Percentiles rank a stretch among this genome's conserved stretches.
These are phyloP conservation scores for Serendipita indica DNA, from an alignment of 768 basidiomycete genomes.

Conservation along the genomic window DNA sequence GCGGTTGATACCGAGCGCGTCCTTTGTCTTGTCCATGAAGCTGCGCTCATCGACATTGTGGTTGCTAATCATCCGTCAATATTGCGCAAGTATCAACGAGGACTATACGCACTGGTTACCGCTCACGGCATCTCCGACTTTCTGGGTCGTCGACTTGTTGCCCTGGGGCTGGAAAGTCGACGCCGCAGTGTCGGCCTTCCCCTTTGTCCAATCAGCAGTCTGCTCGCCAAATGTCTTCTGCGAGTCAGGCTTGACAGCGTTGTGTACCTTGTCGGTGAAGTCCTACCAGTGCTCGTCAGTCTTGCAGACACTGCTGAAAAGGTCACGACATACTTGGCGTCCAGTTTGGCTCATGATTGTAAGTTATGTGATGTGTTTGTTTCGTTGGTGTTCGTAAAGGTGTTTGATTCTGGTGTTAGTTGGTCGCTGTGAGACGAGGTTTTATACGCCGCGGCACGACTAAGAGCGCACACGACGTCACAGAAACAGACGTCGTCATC, in stretches of 20 bases:
- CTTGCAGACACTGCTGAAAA: neutral
- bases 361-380: neutral
- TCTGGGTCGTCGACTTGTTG: slow-evolving; percentile 38
- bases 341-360: neutral
- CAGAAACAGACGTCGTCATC: too few species aligned
- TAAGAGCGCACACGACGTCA: neutral
- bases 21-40: slow-evolving; percentile 37
- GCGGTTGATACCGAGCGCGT: slow-evolving; percentile 27
- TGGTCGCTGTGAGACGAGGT: neutral
- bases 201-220: slow-evolving; percentile 44
- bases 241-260: slow-evolving; percentile 16
- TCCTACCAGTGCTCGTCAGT: neutral
- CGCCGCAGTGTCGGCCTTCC: slow-evolving; percentile 14
- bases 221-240: slow-evolving; percentile 22
- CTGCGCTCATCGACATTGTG: slow-evolving; percentile 3
- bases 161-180: slow-evolving; percentile 16
- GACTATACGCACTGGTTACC: slow-evolving; percentile 33
- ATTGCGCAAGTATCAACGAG: slow-evolving; percentile 21
- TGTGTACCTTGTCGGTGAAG: neutral
- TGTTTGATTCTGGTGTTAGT: neutral
- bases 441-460: neutral
- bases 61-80: slow-evolving; percentile 11
- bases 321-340: neutral
- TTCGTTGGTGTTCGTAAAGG: neutral
- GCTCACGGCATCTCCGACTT: slow-evolving; percentile 32